Base-by-base conservation (phyloP, 1,284 basidiomycete species). In the Moniliophthora roreri region DNA sequence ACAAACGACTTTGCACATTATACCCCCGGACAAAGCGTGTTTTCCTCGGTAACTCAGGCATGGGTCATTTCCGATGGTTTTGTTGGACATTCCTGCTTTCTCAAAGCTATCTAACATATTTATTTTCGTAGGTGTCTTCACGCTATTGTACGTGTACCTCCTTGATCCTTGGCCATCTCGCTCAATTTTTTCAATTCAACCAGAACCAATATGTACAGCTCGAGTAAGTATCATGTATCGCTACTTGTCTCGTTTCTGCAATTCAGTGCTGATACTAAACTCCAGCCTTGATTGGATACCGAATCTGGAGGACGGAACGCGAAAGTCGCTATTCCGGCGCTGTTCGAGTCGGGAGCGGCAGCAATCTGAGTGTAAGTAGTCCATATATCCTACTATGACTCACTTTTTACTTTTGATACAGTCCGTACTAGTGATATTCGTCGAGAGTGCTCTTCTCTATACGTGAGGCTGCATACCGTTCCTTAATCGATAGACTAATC, bases 371-470 rank as follows among this genome's bases (percentile, higher is more conserved):
- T 18, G 46, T 50, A 20, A 26, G 55, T 36, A 28, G 10, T 34
- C 28, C n/a, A 3, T 15, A 11, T 10, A 18, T 18, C n/a, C 35
- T 13, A n/a, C 13, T n/a, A n/a, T n/a, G n/a, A n/a, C n/a, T n/a
- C n/a, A n/a, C n/a, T n/a, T n/a, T n/a, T 41, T 11, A 23, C n/a
- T 18, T 34, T 13, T 13, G 9, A n/a, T 11, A 16, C 40, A 57
- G 56, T 36, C 52, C 28, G 26, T 56, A 4, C 42, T 58, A 3
- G 54, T 51, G 1, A 59, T 57, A n/a, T 37, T 60, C 16, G 41
- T 56, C 32, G 59, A 60, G 39, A 60, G 59, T 51, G 57, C 59
- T 11, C 16, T 47, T 13, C 10, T 61, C 9, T 61, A 59, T 50
- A 59, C 56, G 60, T 61, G 28, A 15, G 44, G 8, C 11, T 6